Evolutionary conservation across 2,329 filamentous ascomycete species (phyloP), one percentile per base, ranked within the genome.

Genomic region (Colletotrichum orchidophilum): DNA sequence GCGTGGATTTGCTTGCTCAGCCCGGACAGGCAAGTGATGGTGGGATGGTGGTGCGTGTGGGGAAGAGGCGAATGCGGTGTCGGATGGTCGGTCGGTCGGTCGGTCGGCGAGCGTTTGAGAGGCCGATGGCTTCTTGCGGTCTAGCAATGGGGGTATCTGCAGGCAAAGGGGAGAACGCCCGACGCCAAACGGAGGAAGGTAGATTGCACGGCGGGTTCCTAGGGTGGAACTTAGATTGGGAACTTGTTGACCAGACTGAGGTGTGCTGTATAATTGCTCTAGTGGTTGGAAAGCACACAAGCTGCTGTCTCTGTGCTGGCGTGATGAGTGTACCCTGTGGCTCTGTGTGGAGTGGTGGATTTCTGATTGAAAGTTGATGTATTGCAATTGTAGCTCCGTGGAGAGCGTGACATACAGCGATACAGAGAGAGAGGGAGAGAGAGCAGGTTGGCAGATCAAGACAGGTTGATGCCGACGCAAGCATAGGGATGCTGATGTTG

Each of bases 11-110:
- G 46, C 15, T 29, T 46, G 50, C 50, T 57, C 61, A 53, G 61
- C 52, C 50, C 35, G 52, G 18, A 57, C 35, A 64, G 52, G 33
- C 33, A 64, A 64, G 31, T 63, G 57, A 29, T 70, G 63, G 68
- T 57, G 31, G 57, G 68, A 39, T 59, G 60, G 68, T 49, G 27
- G 58, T 68, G 68, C 21, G 64, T 71, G 64, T 68, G 70, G 66
- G 60, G 60, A 63, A 64, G 63, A 65, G 66, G 70, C 59, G 50
- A 72, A 61, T 55, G 42, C 21, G 52, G 65, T 58, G 52, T 35
- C 58, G 53, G 54, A 29, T 29, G 64, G 63, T 71, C 55, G 31
- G 50, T 29, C n/a, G 42, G 42, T 49, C 35, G 18, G 50, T 11
- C 57, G 58, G 64, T 71, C 52, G 64, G 63, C 58, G 57, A 52